Conservation (phyloP, 306 rosid species). For the Prunus mira region DNA sequence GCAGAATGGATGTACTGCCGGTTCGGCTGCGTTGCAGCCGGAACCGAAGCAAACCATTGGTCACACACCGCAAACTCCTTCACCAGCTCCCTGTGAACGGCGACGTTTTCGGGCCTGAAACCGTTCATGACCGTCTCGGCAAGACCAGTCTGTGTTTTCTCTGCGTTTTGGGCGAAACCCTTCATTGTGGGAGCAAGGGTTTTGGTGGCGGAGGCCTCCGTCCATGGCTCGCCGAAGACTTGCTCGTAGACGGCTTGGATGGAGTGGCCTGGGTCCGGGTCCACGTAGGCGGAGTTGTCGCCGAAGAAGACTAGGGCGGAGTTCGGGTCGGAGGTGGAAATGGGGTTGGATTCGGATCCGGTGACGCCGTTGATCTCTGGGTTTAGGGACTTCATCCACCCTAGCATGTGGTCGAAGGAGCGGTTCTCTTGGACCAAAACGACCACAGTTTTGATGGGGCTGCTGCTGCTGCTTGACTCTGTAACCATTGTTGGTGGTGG, state of each 20-base stretch:
- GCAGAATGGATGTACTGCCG: constrained; percentile 75
- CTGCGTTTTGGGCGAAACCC: constrained; percentile 68
- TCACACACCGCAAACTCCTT: constrained; percentile 73
- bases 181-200: constrained; percentile 46
- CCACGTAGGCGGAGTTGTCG: constrained; percentile 49
- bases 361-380: constrained; percentile 64
- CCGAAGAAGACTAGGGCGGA: constrained; percentile 34
- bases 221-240: constrained; percentile 70
- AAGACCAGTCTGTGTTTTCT: constrained; percentile 27
- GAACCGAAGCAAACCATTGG: constrained; percentile 76
- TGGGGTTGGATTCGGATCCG: constrained; percentile 45
- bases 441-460: constrained; percentile 72
- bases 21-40: constrained; percentile 75
- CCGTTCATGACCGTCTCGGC: constrained; percentile 68
- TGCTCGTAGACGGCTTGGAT: constrained; percentile 75
- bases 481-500: constrained; percentile 17
- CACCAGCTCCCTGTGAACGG: constrained; percentile 51
- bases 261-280: constrained; percentile 78
- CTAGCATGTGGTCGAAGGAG: constrained; percentile 84
- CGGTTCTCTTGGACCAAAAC: constrained; percentile 93
- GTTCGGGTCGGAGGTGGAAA: constrained; percentile 44
- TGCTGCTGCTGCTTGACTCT: neutral
- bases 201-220: constrained; percentile 39
- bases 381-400: constrained; percentile 78
- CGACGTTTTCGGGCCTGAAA: constrained; percentile 49